phyloP scores from a whole-genome alignment of 352 stramenopile species.

The Phytopythium oedochilum region DNA sequence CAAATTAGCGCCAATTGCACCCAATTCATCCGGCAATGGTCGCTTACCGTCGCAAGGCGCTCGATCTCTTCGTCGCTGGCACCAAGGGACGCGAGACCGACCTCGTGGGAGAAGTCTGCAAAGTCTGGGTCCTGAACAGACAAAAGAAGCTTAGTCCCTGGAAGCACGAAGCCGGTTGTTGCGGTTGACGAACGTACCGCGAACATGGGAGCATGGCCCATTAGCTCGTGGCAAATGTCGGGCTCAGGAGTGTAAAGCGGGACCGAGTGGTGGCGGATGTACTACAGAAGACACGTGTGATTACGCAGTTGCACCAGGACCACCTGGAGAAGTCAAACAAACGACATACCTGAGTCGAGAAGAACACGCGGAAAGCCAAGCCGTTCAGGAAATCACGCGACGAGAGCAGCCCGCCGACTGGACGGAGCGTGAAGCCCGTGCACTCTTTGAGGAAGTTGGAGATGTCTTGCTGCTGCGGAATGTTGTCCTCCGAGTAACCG shows the following conservation, averaged over 20 bases:
- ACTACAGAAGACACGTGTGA: conserved; percentile 34
- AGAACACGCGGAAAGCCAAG: conserved; percentile 97
- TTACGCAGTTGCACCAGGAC: background rate
- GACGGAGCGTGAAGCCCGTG: conserved; percentile 91
- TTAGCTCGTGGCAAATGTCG: conserved; percentile 97
- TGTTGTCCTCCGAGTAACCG: conserved; percentile 91
- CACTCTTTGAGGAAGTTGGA: conserved; percentile 92
- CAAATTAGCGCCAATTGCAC: background rate
- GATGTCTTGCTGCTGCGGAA: conserved; percentile 94
- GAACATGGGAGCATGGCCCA: conserved; percentile 97
- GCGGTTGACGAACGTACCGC: conserved; percentile 36
- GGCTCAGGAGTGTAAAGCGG: conserved; percentile 97
- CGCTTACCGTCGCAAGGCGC: conserved; percentile 81
- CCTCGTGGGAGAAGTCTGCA: conserved; percentile 96
- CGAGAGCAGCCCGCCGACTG: conserved; percentile 94
- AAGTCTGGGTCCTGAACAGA: conserved; percentile 90
- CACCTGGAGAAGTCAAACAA: background rate
- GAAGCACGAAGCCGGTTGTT: background rate
- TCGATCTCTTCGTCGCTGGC: conserved; percentile 95
- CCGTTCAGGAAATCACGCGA: conserved; percentile 97
- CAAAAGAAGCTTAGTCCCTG: background rate
- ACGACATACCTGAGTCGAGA: conserved; percentile 92
- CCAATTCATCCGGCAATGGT: background rate
- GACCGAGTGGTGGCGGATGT: conserved; percentile 93
- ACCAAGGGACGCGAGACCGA: conserved; percentile 94